Conservation (phyloP, 371 early-diverging fungal genomes). For the Mucor sp. region DNA sequence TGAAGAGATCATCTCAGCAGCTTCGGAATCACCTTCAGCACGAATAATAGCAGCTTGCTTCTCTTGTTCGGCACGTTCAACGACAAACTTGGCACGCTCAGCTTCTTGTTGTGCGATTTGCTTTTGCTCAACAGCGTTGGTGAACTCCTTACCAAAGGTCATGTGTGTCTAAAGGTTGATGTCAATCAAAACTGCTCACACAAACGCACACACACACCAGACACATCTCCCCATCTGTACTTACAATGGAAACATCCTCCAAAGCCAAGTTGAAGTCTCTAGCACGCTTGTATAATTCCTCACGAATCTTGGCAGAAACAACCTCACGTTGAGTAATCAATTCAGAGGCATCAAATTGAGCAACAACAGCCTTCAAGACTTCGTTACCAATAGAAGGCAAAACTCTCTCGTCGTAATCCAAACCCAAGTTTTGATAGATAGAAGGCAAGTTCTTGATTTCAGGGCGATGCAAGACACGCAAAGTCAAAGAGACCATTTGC, state of each 20-base stretch:
- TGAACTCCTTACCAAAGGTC: slow-evolving; percentile 98
- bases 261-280: slow-evolving; percentile 93
- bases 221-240: slow-evolving; percentile 17
- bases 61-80: slow-evolving; percentile 96
- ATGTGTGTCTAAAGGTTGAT: slow-evolving; percentile 77
- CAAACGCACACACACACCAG: neutral
- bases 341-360: slow-evolving; percentile 97
- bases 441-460: slow-evolving; percentile 74
- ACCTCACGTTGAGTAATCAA: slow-evolving; percentile 98
- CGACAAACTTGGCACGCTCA: slow-evolving; percentile 94
- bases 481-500: slow-evolving; percentile 92
- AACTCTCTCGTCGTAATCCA: slow-evolving; percentile 97
- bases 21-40: slow-evolving; percentile 97
- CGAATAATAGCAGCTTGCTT: slow-evolving; percentile 95
- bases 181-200: neutral
- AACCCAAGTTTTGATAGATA: slow-evolving; percentile 91
- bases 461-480: slow-evolving; percentile 95
- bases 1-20: slow-evolving; percentile 87
- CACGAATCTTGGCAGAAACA: slow-evolving; percentile 92
- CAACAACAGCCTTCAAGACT: slow-evolving; percentile 97
- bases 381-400: slow-evolving; percentile 99
- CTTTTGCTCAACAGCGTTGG: slow-evolving; percentile 88
- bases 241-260: slow-evolving; percentile 97
- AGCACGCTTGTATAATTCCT: slow-evolving; percentile 93
- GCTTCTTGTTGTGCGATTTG: slow-evolving; percentile 97